A percentile compares a stretch with the other conserved stretches of the same genome.
Conservation (phyloP, 768 basidiomycete species). For the Mycena maculata region DNA sequence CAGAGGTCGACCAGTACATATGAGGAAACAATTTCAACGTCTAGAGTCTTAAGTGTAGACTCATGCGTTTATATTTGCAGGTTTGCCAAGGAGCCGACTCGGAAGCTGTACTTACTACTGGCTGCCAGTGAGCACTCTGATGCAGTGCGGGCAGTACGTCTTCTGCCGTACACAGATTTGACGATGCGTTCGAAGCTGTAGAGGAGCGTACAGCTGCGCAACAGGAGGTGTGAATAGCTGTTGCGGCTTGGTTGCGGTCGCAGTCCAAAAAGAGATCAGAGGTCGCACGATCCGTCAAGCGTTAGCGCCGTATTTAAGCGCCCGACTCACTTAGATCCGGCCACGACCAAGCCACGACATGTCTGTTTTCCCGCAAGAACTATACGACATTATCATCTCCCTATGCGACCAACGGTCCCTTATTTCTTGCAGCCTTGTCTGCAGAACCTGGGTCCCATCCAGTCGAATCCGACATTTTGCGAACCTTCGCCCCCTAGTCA, state of each 20-base stretch:
- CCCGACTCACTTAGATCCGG: not conserved
- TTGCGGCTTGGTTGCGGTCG: not conserved
- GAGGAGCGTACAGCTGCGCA: not conserved
- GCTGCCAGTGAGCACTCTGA: too few relatives aligned
- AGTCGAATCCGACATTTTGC: slow-evolving; percentile 13
- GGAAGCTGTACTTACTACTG: too few relatives aligned
- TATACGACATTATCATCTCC: slow-evolving; percentile 20
- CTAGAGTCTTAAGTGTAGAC: too few relatives aligned
- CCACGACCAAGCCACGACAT: not conserved
- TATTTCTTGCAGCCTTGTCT: slow-evolving; percentile 20
- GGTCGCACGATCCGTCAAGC: not conserved
- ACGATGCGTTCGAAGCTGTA: too few relatives aligned
- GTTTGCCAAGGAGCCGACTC: too few relatives aligned
- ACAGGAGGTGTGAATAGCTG: not conserved
- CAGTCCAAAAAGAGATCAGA: not conserved
- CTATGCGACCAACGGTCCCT: slow-evolving; percentile 11
- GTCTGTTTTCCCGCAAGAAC: slow-evolving; percentile 21
- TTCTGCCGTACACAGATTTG: too few relatives aligned
- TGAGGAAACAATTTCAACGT: too few relatives aligned
- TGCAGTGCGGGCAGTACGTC: too few relatives aligned
- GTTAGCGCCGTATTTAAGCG: not conserved
- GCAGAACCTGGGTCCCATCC: slow-evolving; percentile 20
- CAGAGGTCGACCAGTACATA: too few relatives aligned
- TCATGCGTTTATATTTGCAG: too few relatives aligned
- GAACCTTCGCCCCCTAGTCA: slow-evolving; percentile 20